Conservation (phyloP, 139 green algal genomes). For the Chlorokybus atmophyticus region DNA sequence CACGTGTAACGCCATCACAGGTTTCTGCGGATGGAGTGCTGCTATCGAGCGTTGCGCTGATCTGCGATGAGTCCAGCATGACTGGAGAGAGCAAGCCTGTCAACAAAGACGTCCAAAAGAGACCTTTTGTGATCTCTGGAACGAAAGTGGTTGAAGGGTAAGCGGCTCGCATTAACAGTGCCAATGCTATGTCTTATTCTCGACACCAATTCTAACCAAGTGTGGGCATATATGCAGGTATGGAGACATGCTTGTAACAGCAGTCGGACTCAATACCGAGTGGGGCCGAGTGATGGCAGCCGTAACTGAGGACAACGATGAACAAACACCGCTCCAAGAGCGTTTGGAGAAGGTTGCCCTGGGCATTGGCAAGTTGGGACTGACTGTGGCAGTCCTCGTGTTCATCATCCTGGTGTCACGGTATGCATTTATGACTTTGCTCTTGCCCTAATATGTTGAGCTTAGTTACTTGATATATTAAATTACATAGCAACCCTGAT, state of each 20-base stretch:
- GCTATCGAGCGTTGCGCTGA: constrained; percentile 49
- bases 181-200: no score
- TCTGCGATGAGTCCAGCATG: constrained; percentile 80
- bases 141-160: no score
- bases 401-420: constrained; percentile 65
- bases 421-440: no score
- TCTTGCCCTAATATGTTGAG: no score
- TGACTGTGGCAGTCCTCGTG: constrained; percentile 68
- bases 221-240: no score
- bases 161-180: no score
- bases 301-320: constrained; percentile 41
- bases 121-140: no score
- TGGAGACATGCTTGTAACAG: constrained; percentile 31
- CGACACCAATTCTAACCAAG: no score
- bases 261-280: constrained; percentile 71
- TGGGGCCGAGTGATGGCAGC: constrained; percentile 57
- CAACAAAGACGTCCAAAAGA: no score
- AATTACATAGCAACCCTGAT: no score
- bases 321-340: constrained; percentile 84
- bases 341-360: constrained; percentile 48
- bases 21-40: constrained; percentile 52
- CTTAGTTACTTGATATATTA: no score
- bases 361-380: constrained; percentile 87
- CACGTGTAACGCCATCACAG: no score
- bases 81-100: constrained; percentile 82